A percentile compares a stretch with the other conserved stretches of the same genome.
These are phyloP conservation scores for Sporobolomyces pararoseus DNA, from an alignment of 768 basidiomycete genomes.

Conservation along the genomic window DNA sequence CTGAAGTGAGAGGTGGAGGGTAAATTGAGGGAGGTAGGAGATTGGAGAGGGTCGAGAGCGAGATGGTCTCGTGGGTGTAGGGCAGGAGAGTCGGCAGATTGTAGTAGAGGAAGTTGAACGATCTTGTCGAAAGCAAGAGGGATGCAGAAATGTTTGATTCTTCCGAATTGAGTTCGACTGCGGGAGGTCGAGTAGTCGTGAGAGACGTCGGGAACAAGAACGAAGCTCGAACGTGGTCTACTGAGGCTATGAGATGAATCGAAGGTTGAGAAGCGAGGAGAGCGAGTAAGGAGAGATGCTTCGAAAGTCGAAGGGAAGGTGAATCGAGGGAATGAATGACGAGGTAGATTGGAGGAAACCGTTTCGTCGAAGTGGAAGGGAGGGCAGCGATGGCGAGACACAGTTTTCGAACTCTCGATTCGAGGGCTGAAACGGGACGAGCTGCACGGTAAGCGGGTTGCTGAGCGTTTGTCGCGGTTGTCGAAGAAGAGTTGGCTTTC, in stretches of 20 bases:
- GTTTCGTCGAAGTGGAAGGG: slow-evolving; percentile 49
- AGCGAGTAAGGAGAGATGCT: slow-evolving; percentile 64
- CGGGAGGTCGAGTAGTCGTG: slow-evolving; percentile 19
- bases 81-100: slow-evolving; percentile 79
- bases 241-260: slow-evolving; percentile 76
- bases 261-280: slow-evolving; percentile 67
- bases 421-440: slow-evolving; percentile 52
- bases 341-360: slow-evolving; percentile 59
- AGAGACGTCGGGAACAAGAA: slow-evolving; percentile 72
- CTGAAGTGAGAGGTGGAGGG: slow-evolving; percentile 55
- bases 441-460: slow-evolving; percentile 53
- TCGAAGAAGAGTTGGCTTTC: slow-evolving; percentile 10
- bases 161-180: background rate
- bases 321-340: slow-evolving; percentile 87
- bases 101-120: slow-evolving; percentile 71
- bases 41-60: slow-evolving; percentile 28
- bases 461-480: background rate
- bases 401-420: slow-evolving; percentile 64
- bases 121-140: slow-evolving; percentile 36
- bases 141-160: background rate
- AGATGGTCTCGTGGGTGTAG: slow-evolving; percentile 69
- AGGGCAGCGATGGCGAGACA: slow-evolving; percentile 58
- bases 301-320: slow-evolving; percentile 61
- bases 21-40: slow-evolving; percentile 54
- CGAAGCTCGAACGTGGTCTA: slow-evolving; percentile 81